Percentiles rank a stretch among this genome's conserved stretches.
Conservation (phyloP, 1,139 yeast genomes). For the Geotrichum cucujoidarum region DNA sequence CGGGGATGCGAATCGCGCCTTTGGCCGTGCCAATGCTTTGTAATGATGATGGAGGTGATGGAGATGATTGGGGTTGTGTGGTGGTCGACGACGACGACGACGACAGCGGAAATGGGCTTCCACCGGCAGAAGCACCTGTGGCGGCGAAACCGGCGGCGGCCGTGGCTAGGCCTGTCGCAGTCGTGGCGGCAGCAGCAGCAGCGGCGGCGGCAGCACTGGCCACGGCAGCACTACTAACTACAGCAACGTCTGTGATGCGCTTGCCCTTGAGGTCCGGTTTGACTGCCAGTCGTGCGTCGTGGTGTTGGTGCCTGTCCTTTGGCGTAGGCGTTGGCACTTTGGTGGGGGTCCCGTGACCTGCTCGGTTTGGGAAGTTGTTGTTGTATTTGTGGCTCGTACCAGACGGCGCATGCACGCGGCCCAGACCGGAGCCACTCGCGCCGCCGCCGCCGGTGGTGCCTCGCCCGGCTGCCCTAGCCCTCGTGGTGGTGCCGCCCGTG, state of each 20-base stretch:
- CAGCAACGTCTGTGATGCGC: background rate
- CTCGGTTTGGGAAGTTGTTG: background rate
- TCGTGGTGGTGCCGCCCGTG: background rate
- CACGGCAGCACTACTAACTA: background rate
- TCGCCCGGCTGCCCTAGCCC: background rate
- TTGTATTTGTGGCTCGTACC: background rate
- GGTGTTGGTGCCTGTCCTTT: too few relatives aligned
- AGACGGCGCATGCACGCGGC: too few relatives aligned
- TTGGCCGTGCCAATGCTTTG: background rate
- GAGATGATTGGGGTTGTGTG: background rate
- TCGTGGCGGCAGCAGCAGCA: background rate
- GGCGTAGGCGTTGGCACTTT: too few relatives aligned
- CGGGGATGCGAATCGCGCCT: too few relatives aligned
- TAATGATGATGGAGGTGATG: background rate
- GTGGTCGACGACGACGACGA: background rate
- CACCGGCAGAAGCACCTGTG: too few relatives aligned
- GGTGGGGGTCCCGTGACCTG: background rate
- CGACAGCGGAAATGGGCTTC: background rate
- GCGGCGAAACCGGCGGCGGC: background rate
- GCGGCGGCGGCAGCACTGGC: background rate
- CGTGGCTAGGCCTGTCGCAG: background rate
- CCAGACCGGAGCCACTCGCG: background rate
- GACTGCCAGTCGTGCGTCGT: background rate
- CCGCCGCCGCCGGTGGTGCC: background rate
- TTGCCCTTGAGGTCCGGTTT: background rate